Base-by-base conservation (phyloP, 495 filamentous ascomycete species). In the Talaromyces wortmannii region DNA sequence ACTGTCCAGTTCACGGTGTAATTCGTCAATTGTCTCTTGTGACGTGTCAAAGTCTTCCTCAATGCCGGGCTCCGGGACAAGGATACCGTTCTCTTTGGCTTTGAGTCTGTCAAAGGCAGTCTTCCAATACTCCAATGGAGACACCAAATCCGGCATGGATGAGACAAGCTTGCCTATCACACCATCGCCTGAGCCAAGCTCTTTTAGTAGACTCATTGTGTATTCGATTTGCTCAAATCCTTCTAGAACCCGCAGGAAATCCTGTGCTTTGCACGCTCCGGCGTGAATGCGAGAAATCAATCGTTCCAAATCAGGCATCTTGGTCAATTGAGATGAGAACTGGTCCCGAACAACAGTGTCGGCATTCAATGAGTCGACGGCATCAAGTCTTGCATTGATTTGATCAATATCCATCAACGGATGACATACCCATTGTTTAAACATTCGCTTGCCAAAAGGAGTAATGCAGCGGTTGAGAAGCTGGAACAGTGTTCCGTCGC, bases 161-260 rank as follows among this genome's bases (percentile, higher is more conserved):
- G 79, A 69, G 29, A 96, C 83, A 13, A 99, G 79, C 47, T 90
- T 83, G 40, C 90, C 90, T 50, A 99, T 86, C 4, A 99, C 78
- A 13, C 91, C 87, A 45, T 90, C 84, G 2, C 87, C 90, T 2
- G 76, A 66, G 29, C 84, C 85, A 63, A 88, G 83, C 12, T 81
- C 76, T 31, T 78, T 76, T 1, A 97, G 79, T 11, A 96, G 78
- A 55, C 82, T 80, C 79, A 95, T 89, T 0, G 89, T 94, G 63
- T 92, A 90, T 45, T 95, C 90, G 15, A 97, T 96, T 67, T 95
- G 92, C 69, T 97, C 95, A 63, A 97, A 99, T 0, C 95, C 95
- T 63, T 99, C 92, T 0, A 99, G 76, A 4, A 97, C 92, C n/a
- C 81, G 83, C 18, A 95, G 83, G 63, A 99, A 99, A 67, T 97